These are phyloP conservation scores for Hippophae rhamnoides DNA, from an alignment of 306 rosid species.

Conservation along the genomic window DNA sequence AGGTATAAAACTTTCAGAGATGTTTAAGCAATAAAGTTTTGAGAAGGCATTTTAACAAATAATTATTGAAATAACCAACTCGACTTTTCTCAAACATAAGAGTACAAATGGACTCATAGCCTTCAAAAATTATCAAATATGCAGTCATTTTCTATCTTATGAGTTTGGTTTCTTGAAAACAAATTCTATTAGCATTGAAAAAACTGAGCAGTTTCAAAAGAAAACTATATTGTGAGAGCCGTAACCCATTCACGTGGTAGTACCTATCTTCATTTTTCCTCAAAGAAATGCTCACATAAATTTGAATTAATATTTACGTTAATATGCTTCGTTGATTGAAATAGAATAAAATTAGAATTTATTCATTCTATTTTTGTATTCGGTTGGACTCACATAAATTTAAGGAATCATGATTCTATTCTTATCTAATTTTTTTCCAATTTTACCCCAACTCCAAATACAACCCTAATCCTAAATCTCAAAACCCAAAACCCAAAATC, in stretches of 20 bases:
- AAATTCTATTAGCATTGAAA: slow-evolving; percentile 69
- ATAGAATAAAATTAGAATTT: no score
- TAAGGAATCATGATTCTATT: no score
- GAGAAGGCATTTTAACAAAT: slow-evolving; percentile 21
- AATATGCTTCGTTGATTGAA: no score
- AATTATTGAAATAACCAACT: slow-evolving; percentile 67
- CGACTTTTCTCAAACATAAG: slow-evolving; percentile 62
- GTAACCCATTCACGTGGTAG: slow-evolving; percentile 88
- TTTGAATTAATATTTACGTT: no score
- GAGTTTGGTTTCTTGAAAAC: slow-evolving; percentile 84
- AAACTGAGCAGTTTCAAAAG: slow-evolving; percentile 70
- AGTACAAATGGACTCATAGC: slow-evolving; percentile 83
- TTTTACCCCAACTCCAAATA: no score
- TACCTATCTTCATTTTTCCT: slow-evolving; percentile 62
- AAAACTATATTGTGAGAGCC: slow-evolving; percentile 81
- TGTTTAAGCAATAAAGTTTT: no score
- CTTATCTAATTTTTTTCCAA: no score
- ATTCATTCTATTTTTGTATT: no score
- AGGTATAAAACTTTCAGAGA: neutral
- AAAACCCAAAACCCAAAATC: no score
- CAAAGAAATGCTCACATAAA: no score
- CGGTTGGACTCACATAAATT: no score
- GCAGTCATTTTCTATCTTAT: slow-evolving; percentile 62
- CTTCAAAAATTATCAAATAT: slow-evolving; percentile 63
- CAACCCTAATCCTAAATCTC: no score